These are phyloP conservation scores for Sclerotinia subarctica DNA, from an alignment of 2,329 filamentous ascomycete genomes.

Conservation along the genomic window DNA sequence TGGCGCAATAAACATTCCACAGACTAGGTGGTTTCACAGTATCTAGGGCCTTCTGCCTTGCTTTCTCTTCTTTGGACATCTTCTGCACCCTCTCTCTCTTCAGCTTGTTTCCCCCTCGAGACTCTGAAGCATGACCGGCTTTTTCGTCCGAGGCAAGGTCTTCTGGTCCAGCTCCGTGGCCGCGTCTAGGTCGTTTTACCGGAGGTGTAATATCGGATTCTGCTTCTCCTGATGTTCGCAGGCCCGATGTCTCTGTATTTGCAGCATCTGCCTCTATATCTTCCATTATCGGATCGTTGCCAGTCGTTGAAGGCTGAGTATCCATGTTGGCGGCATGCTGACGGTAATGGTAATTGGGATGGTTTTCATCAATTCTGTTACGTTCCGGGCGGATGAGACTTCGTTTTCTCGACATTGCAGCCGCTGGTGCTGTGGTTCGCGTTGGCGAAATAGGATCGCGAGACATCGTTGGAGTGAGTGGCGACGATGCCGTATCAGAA, in stretches of 20 bases:
- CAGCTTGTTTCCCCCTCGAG: constrained; percentile 27
- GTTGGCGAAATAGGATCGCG: constrained; percentile 44
- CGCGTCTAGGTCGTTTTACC: constrained; percentile 25
- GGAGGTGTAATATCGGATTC: constrained; percentile 34
- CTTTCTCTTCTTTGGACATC: constrained; percentile 60
- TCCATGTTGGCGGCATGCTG: constrained; percentile 94
- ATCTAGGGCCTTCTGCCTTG: constrained; percentile 57
- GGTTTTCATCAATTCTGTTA: constrained; percentile 76
- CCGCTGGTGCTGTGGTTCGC: constrained; percentile 32
- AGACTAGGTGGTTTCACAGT: constrained; percentile 74
- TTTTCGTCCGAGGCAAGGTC: constrained; percentile 31
- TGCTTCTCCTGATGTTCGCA: constrained; percentile 36
- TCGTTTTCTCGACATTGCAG: constrained; percentile 64
- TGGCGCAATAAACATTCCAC: constrained; percentile 93
- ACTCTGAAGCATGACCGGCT: constrained; percentile 34
- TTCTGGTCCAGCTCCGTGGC: constrained; percentile 30
- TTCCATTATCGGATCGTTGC: constrained; percentile 84
- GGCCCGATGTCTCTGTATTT: constrained; percentile 35
- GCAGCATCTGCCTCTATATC: constrained; percentile 57
- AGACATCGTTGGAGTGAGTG: constrained; percentile 46
- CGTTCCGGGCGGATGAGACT: constrained; percentile 89
- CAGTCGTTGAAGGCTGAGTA: constrained; percentile 84
- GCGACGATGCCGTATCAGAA: constrained; percentile 54
- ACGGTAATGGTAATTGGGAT: constrained; percentile 94
- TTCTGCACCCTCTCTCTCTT: constrained; percentile 55